Evolutionary conservation across 139 green algal genomes (phyloP).

Genomic region (Chlamydomonas sphaeroides): DNA sequence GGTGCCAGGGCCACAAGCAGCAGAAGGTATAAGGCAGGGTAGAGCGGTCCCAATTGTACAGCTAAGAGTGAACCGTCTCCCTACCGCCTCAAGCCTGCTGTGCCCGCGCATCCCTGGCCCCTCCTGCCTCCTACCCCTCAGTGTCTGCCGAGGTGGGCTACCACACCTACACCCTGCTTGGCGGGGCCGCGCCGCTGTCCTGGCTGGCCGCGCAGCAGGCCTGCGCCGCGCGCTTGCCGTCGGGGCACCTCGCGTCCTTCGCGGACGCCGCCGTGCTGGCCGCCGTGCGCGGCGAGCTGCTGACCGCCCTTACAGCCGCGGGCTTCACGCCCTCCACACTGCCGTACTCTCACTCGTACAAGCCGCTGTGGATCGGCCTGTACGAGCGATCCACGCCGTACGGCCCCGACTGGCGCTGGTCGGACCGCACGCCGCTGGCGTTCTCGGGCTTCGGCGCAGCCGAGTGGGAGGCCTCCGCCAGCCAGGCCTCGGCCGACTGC

Average conservation of each 20-base stretch:
- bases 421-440: conserved; percentile 2
- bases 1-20: too few species aligned
- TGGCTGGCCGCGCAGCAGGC: conserved; percentile 25
- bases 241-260: conserved; percentile 32
- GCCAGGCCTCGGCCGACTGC: neutral
- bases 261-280: neutral
- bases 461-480: neutral
- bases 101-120: neutral
- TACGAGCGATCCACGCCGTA: neutral
- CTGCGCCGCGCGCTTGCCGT: neutral
- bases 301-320: neutral
- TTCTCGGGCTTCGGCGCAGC: conserved; percentile 21
- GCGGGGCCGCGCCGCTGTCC: neutral
- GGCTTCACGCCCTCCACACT: neutral
- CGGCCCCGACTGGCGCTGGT: conserved; percentile 18
- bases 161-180: conserved; percentile 11
- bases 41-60: too few species aligned
- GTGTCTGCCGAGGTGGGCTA: conserved; percentile 11
- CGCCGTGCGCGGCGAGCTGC: neutral
- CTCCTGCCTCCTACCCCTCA: neutral
- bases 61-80: too few species aligned
- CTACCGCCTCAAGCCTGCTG: too few species aligned
- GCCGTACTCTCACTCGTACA: conserved; percentile 24
- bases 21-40: too few species aligned
- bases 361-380: conserved; percentile 24